These are phyloP conservation scores for Dentipellis sp. DNA, from an alignment of 768 basidiomycete species.

Conservation along the genomic window DNA sequence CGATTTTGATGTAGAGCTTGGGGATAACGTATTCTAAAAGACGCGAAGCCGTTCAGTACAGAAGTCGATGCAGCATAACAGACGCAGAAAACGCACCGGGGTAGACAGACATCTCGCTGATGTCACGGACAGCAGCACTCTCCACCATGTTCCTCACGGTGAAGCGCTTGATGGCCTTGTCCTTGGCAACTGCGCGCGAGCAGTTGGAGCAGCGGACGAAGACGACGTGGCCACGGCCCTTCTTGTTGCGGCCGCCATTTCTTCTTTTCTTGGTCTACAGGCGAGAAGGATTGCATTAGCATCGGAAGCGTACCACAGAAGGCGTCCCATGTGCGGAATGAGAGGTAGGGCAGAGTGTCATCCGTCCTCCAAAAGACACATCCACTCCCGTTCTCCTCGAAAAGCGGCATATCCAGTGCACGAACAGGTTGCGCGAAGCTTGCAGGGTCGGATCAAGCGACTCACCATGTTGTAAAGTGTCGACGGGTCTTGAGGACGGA, in stretches of 20 bases:
- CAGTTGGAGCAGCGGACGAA: constrained; percentile 99
- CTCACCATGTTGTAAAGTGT: constrained; percentile 28
- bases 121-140: constrained; percentile 95
- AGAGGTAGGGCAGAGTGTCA: constrained; percentile 4
- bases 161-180: constrained; percentile 99
- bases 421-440: background rate
- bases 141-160: constrained; percentile 99
- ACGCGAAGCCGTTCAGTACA: background rate
- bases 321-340: background rate
- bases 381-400: constrained; percentile 19
- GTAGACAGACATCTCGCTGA: constrained; percentile 94
- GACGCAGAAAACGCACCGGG: constrained; percentile 44
- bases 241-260: constrained; percentile 99
- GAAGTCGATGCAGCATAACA: background rate
- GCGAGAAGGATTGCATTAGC: constrained; percentile 14
- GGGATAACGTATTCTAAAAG: constrained; percentile 85
- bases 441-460: constrained; percentile 3
- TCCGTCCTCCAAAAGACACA: constrained; percentile 19
- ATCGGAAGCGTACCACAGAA: background rate
- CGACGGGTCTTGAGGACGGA: constrained; percentile 22
- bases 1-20: constrained; percentile 97
- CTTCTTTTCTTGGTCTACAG: constrained; percentile 96
- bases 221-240: constrained; percentile 92
- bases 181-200: constrained; percentile 95
- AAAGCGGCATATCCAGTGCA: constrained; percentile 2